Conservation (phyloP, 2,329 filamentous ascomycete species). For the Claviceps paspali region DNA sequence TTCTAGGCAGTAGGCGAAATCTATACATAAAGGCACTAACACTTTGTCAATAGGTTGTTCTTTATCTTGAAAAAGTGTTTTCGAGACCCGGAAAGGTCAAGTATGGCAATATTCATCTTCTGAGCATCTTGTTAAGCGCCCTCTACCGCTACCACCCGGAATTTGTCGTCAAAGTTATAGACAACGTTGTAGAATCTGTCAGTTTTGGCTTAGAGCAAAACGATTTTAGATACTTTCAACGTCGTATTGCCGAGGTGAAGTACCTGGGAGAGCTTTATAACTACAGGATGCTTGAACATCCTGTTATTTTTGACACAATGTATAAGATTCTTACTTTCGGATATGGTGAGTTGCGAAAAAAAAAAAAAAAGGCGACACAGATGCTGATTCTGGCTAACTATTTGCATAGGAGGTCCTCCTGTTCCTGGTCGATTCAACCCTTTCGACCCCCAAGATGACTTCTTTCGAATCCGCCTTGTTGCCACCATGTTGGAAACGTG, state of each 20-base stretch:
- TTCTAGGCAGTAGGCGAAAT: neutral
- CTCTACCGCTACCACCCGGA: conserved; percentile 83
- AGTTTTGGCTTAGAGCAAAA: conserved; percentile 82
- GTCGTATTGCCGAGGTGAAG: conserved; percentile 87
- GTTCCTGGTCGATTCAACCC: conserved; percentile 60
- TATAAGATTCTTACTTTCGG: conserved; percentile 93
- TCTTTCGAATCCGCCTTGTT: conserved; percentile 83
- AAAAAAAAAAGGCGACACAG: too few species aligned
- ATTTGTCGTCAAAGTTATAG: conserved; percentile 83
- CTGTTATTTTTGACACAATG: conserved; percentile 85
- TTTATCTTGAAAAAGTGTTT: conserved; percentile 76
- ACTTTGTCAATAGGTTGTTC: conserved; percentile 39
- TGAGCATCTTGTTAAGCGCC: conserved; percentile 77
- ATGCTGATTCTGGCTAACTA: neutral
- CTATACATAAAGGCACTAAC: neutral
- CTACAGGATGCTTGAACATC: conserved; percentile 91
- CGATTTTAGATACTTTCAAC: conserved; percentile 94
- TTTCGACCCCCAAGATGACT: conserved; percentile 83
- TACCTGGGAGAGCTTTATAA: conserved; percentile 95
- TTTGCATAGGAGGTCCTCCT: conserved; percentile 52
- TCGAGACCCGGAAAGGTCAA: conserved; percentile 95
- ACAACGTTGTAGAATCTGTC: conserved; percentile 80
- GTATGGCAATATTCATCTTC: conserved; percentile 87
- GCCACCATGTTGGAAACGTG: conserved; percentile 87
- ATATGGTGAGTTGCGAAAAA: conserved; percentile 39